A percentile compares a stretch with the other conserved stretches of the same genome.
These are phyloP conservation scores for Craterostigma plantagineum DNA, from an alignment of 257 asterid genomes.

Conservation along the genomic window DNA sequence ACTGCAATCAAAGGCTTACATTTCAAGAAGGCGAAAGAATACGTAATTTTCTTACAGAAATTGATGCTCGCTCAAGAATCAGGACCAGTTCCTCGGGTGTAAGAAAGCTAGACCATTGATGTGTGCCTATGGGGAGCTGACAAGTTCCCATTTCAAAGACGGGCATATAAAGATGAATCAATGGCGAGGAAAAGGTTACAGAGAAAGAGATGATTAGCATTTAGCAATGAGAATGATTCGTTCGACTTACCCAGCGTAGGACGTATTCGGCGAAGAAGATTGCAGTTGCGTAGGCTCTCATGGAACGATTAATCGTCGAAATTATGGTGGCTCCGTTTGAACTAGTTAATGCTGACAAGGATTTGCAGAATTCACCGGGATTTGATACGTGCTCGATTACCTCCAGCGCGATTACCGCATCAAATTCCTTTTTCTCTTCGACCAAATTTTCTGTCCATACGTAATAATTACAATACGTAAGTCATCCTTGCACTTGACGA, in stretches of 20 bases:
- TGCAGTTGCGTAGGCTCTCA: slow-evolving; percentile 91
- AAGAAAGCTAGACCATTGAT: slow-evolving; percentile 50
- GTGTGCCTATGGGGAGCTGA: slow-evolving; percentile 60
- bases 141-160: neutral
- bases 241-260: slow-evolving; percentile 49
- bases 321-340: slow-evolving; percentile 62
- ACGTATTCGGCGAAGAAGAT: slow-evolving; percentile 62
- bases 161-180: neutral
- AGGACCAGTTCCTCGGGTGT: slow-evolving; percentile 54
- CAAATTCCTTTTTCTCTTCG: slow-evolving; percentile 67
- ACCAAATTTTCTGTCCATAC: slow-evolving; percentile 54
- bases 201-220: no score
- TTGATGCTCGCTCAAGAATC: slow-evolving; percentile 36
- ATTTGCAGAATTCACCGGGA: slow-evolving; percentile 82
- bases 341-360: slow-evolving; percentile 59
- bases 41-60: slow-evolving; percentile 25
- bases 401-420: slow-evolving; percentile 87
- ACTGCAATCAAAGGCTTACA: neutral
- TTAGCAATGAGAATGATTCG: neutral
- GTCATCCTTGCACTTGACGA: no score
- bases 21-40: neutral
- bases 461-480: no score
- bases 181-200: no score
- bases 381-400: slow-evolving; percentile 86
- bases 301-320: slow-evolving; percentile 82